Evolutionary conservation across 306 rosid genomes (phyloP), one percentile per base, ranked within the genome.

Genomic region (Prinsepia uniflora): DNA sequence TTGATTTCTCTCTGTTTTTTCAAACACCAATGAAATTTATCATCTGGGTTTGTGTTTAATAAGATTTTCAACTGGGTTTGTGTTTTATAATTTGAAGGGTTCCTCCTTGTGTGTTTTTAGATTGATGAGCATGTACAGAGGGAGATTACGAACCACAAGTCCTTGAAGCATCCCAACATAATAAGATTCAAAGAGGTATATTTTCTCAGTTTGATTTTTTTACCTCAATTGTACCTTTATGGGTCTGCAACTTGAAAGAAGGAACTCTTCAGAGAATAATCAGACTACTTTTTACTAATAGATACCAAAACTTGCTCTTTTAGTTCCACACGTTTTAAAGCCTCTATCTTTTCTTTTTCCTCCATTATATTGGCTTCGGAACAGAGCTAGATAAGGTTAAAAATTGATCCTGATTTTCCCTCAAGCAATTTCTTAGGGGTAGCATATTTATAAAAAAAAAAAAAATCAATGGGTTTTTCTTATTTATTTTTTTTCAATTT

Each of bases 111-210:
- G 22, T 24, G 2, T 57, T 77, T 66, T 54, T 84, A 95, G 99
- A 95, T 95, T 82, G 96, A 95, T 73, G 96, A 95, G 70, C 97
- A 91, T 68, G 97, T 95, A 17, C 96, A 91, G 78, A 87, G 99
- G 78, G 99, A 95, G 91, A 95, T 95, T 53, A 87, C 85, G 85
- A 95, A 95, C 72, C 99, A 95, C 70, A 89, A 90, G 69, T 87
- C 99, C 69, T 79, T 95, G 90, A 91, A 86, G 86, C 99, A 95
- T 81, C 99, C 97, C 24, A 89, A 95, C 73, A 95, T 95, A 71
- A 79, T 95, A 76, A 86, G 96, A 85, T 95, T 95, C 49, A 95
- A 89, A 80, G 97, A 95, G 99, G 99, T 95, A 90, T 44, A 20
- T 41, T 24, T 34, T 42, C 44, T 36, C 45, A 20, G 24, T 46